Conservation (phyloP, 768 basidiomycete genomes). For the Lentinula raphanica region DNA sequence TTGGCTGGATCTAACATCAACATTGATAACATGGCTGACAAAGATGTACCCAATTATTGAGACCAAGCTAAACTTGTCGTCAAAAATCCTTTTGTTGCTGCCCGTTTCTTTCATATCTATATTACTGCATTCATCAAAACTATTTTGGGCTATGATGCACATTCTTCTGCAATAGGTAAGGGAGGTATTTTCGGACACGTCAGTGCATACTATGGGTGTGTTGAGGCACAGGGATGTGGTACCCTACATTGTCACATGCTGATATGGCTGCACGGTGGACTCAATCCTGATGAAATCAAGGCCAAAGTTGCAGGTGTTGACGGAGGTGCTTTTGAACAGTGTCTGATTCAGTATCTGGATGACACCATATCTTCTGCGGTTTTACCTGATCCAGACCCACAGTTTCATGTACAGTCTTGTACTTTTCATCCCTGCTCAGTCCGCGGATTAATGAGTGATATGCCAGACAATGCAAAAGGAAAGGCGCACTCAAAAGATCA, state of each 20-base stretch:
- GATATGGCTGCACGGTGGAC: background rate
- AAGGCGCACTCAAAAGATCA: no score
- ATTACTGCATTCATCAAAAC: background rate
- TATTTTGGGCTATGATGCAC: background rate
- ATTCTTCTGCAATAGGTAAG: background rate
- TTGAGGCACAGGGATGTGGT: background rate
- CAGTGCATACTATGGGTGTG: background rate
- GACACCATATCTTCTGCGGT: no score
- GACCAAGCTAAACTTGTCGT: background rate
- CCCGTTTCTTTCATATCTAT: background rate
- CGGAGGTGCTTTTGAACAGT: no score
- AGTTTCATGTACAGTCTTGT: no score
- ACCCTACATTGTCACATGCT: background rate
- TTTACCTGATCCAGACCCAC: no score
- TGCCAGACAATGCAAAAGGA: no score
- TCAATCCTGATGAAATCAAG: background rate
- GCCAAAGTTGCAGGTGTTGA: no score
- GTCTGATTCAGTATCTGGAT: no score
- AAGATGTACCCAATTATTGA: background rate
- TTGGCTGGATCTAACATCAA: constrained; percentile 15
- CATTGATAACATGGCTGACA: constrained; percentile 14
- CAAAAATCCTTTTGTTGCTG: background rate
- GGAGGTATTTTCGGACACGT: background rate
- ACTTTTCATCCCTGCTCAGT: no score
- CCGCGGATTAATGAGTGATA: no score